Conservation (phyloP, 2,329 filamentous ascomycete genomes). For the Blastomyces percursus region DNA sequence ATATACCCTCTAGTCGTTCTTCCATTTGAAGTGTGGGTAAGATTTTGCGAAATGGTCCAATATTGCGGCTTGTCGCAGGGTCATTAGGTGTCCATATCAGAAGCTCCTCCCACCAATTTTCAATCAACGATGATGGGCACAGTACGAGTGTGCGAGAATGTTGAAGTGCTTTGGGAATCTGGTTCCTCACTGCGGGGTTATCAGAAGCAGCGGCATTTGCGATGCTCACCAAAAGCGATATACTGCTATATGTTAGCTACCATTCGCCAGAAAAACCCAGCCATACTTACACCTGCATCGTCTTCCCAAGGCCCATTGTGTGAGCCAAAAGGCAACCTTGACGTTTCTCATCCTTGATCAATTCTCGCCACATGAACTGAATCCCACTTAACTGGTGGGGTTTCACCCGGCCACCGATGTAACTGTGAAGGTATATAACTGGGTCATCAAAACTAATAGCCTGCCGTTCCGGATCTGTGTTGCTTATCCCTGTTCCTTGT, state of each 20-base stretch:
- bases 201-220: constrained; percentile 52
- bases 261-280: not conserved
- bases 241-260: constrained; percentile 30
- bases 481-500: constrained; percentile 23
- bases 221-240: constrained; percentile 69
- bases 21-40: constrained; percentile 29
- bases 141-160: constrained; percentile 58
- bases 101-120: constrained; percentile 78
- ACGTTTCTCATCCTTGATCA: constrained; percentile 51
- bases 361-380: constrained; percentile 78
- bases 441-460: constrained; percentile 36
- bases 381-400: constrained; percentile 71
- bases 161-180: constrained; percentile 58
- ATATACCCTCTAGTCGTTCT: constrained; percentile 39
- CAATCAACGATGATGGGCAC: constrained; percentile 61
- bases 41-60: constrained; percentile 28
- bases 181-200: constrained; percentile 46
- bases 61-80: not conserved
- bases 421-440: constrained; percentile 45
- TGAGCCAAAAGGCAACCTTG: constrained; percentile 78
- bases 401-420: constrained; percentile 58
- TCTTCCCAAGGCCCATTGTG: constrained; percentile 87
- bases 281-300: constrained; percentile 61
- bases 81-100: constrained; percentile 51
- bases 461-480: constrained; percentile 36